Evolutionary conservation across 345 rosid genomes (phyloP).

Genomic region (Syzygium grande): DNA sequence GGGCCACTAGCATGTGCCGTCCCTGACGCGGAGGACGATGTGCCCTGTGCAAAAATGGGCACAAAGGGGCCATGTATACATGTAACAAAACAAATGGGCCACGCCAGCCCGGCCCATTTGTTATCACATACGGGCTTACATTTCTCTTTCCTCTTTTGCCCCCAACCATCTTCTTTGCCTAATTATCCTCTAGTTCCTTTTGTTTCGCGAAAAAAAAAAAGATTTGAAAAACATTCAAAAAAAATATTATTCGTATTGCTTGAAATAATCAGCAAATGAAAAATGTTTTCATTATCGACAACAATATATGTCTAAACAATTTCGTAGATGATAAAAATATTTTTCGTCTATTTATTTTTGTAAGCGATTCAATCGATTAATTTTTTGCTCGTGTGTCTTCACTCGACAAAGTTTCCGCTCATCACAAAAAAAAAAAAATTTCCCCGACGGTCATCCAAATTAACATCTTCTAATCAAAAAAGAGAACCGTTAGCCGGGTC

Average conservation of each 20-base stretch:
- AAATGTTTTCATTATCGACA: fast-evolving
- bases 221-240: background rate
- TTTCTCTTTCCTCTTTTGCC: background rate
- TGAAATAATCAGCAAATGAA: background rate
- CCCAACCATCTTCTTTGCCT: background rate
- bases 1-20: background rate
- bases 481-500: background rate
- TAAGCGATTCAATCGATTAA: background rate
- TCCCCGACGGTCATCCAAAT: background rate
- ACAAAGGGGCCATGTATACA: background rate
- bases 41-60: background rate
- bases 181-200: background rate
- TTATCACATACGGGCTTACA: background rate
- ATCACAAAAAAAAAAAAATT: background rate
- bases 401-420: background rate
- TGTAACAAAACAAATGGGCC: background rate
- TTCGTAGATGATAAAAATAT: background rate
- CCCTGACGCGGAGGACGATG: background rate
- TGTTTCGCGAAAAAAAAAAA: background rate
- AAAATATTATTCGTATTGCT: fast-evolving
- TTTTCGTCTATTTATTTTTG: background rate
- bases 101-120: background rate
- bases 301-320: background rate
- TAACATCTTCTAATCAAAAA: background rate
- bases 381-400: background rate